Evolutionary conservation across 2,329 filamentous ascomycete species (phyloP).

Genomic region (Pseudogymnoascus sp.): DNA sequence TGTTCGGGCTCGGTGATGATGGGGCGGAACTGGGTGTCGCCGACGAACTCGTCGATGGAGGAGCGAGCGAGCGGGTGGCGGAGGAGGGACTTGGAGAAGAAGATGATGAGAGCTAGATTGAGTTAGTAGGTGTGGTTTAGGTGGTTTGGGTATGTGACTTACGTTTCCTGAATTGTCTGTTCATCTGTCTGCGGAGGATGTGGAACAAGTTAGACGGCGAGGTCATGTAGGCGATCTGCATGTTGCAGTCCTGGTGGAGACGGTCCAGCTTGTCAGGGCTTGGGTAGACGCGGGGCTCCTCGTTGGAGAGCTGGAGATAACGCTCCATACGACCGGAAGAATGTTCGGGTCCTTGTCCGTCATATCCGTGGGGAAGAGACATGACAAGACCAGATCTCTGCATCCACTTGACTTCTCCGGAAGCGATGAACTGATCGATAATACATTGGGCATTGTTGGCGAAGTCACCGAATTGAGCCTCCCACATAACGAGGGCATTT

Average conservation of each 20-base stretch:
- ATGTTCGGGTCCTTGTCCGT: constrained; percentile 96
- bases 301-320: constrained; percentile 94
- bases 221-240: constrained; percentile 98
- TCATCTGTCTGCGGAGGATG: constrained; percentile 92
- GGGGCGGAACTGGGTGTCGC: constrained; percentile 91
- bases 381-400: constrained; percentile 95
- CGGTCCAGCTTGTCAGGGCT: constrained; percentile 81
- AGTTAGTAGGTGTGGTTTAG: constrained; percentile 18
- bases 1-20: constrained; percentile 90
- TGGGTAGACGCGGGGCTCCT: constrained; percentile 92
- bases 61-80: constrained; percentile 91
- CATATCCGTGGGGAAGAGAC: constrained; percentile 94
- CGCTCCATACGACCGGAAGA: constrained; percentile 96
- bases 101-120: constrained; percentile 72
- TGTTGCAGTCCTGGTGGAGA: constrained; percentile 99
- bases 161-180: constrained; percentile 99
- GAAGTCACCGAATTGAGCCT: constrained; percentile 98
- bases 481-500: constrained; percentile 98
- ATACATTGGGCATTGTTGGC: constrained; percentile 99
- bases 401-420: constrained; percentile 97
- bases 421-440: constrained; percentile 97
- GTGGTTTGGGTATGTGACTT: constrained; percentile 37
- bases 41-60: constrained; percentile 81
- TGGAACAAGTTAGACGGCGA: constrained; percentile 95
- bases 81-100: constrained; percentile 97